Evolutionary conservation across 306 rosid species (phyloP), one percentile per base, ranked within the genome.

Genomic region (Styphnolobium japonicum): DNA sequence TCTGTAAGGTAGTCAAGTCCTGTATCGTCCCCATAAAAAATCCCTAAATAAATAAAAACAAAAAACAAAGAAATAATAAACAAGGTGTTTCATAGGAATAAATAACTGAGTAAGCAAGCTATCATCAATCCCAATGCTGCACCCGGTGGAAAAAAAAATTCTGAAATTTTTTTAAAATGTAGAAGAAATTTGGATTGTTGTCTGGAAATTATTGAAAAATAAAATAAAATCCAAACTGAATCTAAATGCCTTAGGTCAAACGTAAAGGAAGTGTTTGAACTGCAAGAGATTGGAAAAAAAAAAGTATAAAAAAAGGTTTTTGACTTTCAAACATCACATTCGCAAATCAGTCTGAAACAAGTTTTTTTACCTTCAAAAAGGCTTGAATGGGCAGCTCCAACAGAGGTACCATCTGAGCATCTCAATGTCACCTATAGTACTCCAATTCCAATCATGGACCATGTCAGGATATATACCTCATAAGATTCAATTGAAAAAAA

Each of bases 361-460:
- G 31, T n/a, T 1, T 27, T 3, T 27, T 27, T 3, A 27, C n/a
- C n/a, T n/a, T n/a, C n/a, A 64, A 7, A 16, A 27, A 74, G 62
- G 29, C 99, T 96, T 33, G 99, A 98, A 88, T 93, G 97, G n/a
- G 99, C 97, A 15, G 98, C 99, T 85, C 99, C 93, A n/a, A 88
- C 90, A 73, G 85, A 73, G 73, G 85, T 57, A 3, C 94, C 98
- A 77, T 96, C 87, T 0, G 89, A 78, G 64, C 82, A 75, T 2
- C 40, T 21, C 14, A 93, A 67, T 72, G 93, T 98, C 1, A 90
- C 97, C 99, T 95, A 34, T 55, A 82, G 31, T 0, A 49, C 74
- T 51, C 64, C 74, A 62, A 48, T 27, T 10, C 19, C 55, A 73
- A 6, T 14, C 11, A 18, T 16, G 5, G 65, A 49, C n/a, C 21